A percentile compares a stretch with the other conserved stretches of the same genome.
These are phyloP conservation scores for Clarireedia monteithiana DNA, from an alignment of 2,329 filamentous ascomycete genomes.

Conservation along the genomic window DNA sequence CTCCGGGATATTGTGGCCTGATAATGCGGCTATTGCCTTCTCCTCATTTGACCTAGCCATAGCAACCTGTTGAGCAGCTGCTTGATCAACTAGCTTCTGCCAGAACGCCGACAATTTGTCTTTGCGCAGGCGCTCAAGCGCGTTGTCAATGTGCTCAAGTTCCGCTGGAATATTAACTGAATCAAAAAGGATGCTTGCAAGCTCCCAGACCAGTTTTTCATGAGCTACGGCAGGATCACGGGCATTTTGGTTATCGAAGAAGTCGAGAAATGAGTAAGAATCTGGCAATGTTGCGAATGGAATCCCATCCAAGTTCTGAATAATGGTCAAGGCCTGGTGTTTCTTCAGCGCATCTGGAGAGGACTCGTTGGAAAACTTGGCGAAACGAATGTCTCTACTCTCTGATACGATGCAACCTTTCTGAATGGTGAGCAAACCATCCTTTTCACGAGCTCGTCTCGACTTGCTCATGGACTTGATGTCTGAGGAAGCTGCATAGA, in stretches of 20 bases:
- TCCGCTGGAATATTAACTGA: constrained; percentile 42
- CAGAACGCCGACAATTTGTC: constrained; percentile 62
- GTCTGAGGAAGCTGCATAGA: constrained; percentile 48
- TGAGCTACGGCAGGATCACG: constrained; percentile 42
- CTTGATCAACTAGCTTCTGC: constrained; percentile 56
- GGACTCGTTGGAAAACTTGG: constrained; percentile 53
- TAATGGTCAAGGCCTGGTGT: constrained; percentile 48
- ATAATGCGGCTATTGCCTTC: constrained; percentile 73
- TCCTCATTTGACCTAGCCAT: constrained; percentile 64
- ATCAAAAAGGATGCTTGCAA: constrained; percentile 84
- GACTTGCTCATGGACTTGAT: constrained; percentile 27
- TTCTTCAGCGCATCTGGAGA: constrained; percentile 45
- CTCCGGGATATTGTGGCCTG: constrained; percentile 69
- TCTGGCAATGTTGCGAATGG: constrained; percentile 48
- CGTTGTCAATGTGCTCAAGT: constrained; percentile 30
- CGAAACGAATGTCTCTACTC: constrained; percentile 56
- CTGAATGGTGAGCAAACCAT: constrained; percentile 44
- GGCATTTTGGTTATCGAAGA: constrained; percentile 36
- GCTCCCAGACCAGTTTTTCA: constrained; percentile 74
- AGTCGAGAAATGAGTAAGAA: constrained; percentile 40
- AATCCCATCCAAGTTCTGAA: constrained; percentile 47
- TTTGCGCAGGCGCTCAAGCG: constrained; percentile 40
- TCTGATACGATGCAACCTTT: constrained; percentile 55
- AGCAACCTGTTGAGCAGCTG: constrained; percentile 45
- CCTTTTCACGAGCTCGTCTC: constrained; percentile 25